Conservation (phyloP, 164 flowering plant genomes). For the Piper betle region DNA sequence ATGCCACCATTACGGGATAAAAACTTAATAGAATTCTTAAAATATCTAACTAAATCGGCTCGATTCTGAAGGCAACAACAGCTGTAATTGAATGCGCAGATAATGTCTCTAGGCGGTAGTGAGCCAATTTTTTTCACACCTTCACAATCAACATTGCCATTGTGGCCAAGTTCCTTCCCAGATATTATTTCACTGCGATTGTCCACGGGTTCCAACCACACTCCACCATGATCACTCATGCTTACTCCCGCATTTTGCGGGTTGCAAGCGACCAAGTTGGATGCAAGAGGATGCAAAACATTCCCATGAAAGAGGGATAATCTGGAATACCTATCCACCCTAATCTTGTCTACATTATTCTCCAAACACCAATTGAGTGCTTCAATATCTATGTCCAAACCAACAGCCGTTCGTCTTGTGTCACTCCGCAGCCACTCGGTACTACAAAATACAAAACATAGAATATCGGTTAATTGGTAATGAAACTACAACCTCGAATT, state of each 20-base stretch:
- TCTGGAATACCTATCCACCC: slow-evolving; percentile 59
- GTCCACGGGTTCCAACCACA: slow-evolving; percentile 4
- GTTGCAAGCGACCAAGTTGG: slow-evolving; percentile 31
- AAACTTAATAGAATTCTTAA: slow-evolving; percentile 52
- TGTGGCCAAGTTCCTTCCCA: slow-evolving; percentile 2
- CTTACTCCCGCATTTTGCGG: slow-evolving; percentile 23
- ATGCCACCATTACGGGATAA: slow-evolving; percentile 78
- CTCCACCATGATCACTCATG: slow-evolving; percentile 20
- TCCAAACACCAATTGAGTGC: slow-evolving; percentile 84
- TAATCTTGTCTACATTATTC: slow-evolving; percentile 56
- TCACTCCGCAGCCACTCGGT: slow-evolving; percentile 82
- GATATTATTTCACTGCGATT: slow-evolving; percentile 6
- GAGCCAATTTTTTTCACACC: slow-evolving; percentile 16
- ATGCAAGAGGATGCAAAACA: slow-evolving; percentile 67
- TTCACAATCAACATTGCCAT: slow-evolving; percentile 9
- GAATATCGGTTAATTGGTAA: not conserved
- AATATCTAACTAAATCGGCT: slow-evolving; percentile 58
- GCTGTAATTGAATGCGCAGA: slow-evolving; percentile 96
- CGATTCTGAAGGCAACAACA: slow-evolving; percentile 87
- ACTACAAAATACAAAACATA: slow-evolving; percentile 27
- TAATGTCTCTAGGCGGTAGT: slow-evolving; percentile 67
- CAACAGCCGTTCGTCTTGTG: slow-evolving; percentile 76
- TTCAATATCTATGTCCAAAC: slow-evolving; percentile 83
- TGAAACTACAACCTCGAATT: not conserved
- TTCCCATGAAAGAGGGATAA: slow-evolving; percentile 84